Base-by-base conservation (phyloP, 2,329 filamentous ascomycete genomes). In the Aspergillus pseudotamarii region DNA sequence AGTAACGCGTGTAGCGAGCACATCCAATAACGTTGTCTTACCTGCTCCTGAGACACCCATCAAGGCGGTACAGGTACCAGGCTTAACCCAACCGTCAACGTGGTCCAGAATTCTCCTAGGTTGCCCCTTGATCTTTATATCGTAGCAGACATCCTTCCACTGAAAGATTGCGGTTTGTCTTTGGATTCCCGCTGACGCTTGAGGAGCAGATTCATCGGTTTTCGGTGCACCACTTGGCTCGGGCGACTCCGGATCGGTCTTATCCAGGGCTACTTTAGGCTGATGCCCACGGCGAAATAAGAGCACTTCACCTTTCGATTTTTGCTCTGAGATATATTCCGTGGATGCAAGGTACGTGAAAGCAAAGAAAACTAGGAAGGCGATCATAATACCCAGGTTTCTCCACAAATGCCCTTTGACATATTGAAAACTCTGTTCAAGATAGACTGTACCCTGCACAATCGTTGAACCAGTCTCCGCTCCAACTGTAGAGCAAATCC, bases 1-100 rank as follows among this genome's bases (percentile, higher is more conserved):
- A 0, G 91, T 93, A 6, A 90, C 91, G 74, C 94, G 89, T 61
- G 91, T 91, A 43, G 94, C 94, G 66, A 97, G 83, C 34, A 91
- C 91, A 77, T 97, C 92, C n/a, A 97, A 82, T n/a, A 97, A 85
- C 0, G 93, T 96, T 0, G 94, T 97, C 78, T 97, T 97, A 57
- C 94, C 94, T 14, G 94, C 94, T 66, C 94, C 93, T 28, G 90
- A 93, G 5, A 93, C 92, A 79, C 92, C 91, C 93, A 96, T 96
- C 5, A 96, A 83, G 23, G 92, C 93, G 6, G 93, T 97, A 58
- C 96, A 76, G 12, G 92, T 96, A 60, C 94, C 94, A 2, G 94
- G 93, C 78, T 96, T 95, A 61, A 97, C 93, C 91, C 92, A 97
- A 32, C 94, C 94, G 72, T 96, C 91, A 16, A 97, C 91, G 66